Base-by-base conservation (phyloP, 2,329 filamentous ascomycete genomes). In the Immersiporthe knoxdaviesiana region DNA sequence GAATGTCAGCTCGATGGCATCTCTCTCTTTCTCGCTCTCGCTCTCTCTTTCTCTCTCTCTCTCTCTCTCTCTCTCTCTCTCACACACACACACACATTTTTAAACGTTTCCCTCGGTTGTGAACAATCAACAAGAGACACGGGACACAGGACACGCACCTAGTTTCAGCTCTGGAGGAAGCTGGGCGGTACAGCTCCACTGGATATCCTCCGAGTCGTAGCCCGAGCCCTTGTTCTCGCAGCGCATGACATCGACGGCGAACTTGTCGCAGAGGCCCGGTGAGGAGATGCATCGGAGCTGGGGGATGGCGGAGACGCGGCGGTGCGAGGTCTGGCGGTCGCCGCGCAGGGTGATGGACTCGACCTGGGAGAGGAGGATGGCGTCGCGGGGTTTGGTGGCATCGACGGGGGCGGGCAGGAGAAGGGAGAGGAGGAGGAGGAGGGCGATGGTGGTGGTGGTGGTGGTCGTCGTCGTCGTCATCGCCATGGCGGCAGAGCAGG, bases 181-280 rank as follows among this genome's bases (percentile, higher is more conserved):
- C 1, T 81, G 79, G 0, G 89, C 88, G 6, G 88, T 88, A 81
- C 95, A 99, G 37, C 92, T 92, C 95, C 95, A 99, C 81, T 97
- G 91, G 50, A 97, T 86, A 77, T 97, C 92, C 79, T 96, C 90
- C 58, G 83, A 78, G 72, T 89, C 88, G 82, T 97, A 97, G 71
- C 91, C 91, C 39, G 88, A 84, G 71, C 95, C 96, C 71, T 91
- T 86, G 81, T 98, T 98, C 72, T 87, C 91, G 85, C 95, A 99
- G 75, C 93, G 92, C 91, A 98, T 92, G 16, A 91, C 83, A 74
- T 97, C 92, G 71, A 97, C 82, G 35, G 88, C 81, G 83, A 95
- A 91, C 68, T 95, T 85, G 52, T 85, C 79, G 83, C 90, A 92
- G 69, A 91, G 79, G 66, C 84, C 83, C 11, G 82, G 85, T 66